Evolutionary conservation across 1,284 basidiomycete genomes (phyloP), one percentile per base, ranked within the genome.

Genomic region (Cutaneotrichosporon daszewskae): DNA sequence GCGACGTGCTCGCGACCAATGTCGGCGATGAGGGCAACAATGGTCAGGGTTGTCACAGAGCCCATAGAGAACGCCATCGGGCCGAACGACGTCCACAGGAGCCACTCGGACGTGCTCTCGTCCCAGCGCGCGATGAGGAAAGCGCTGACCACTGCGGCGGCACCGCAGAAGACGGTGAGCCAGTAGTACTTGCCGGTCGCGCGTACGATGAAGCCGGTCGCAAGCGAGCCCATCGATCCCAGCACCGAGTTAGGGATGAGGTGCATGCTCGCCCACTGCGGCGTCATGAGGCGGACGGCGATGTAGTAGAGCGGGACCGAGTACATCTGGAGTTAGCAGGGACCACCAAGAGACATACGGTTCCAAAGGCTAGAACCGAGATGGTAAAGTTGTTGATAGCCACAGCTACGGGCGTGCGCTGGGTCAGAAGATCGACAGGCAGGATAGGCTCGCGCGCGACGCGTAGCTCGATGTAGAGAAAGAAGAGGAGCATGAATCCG

Each of bases 271-370:
- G 87, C 79, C 49, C 77, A 74, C 25, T 83, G 79, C 14, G 89
- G 77, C 12, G 81, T 79, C 57, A 80, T 76, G 45, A 88, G 73
- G 51, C 79, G 79, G 33, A 91, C 90, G n/a, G 87, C 83, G 47
- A 85, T 83, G 60, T 88, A 92, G 73, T 87, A 91, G 66, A 91
- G 68, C 16, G 88, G 88, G 23, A 87, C 76, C 58, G 87, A 87
- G 70, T 91, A 92, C 26, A 91, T 74, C 87, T 89, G 54, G 28
- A 12, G 32, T 33, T 32, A 38, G 28, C 22, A 18, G 20, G 26
- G 8, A 19, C 49, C 43, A 38, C 33, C 19, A 22, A 29, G n/a
- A 34, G n/a, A 74, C 81, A 59, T 58, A 87, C 85, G 77, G 82
- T 81, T 1, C 84, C 85, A 65, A 87, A 92, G 19, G 83, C 79